Conservation (phyloP, 257 asterid species). For the Plectranthus barbatus region DNA sequence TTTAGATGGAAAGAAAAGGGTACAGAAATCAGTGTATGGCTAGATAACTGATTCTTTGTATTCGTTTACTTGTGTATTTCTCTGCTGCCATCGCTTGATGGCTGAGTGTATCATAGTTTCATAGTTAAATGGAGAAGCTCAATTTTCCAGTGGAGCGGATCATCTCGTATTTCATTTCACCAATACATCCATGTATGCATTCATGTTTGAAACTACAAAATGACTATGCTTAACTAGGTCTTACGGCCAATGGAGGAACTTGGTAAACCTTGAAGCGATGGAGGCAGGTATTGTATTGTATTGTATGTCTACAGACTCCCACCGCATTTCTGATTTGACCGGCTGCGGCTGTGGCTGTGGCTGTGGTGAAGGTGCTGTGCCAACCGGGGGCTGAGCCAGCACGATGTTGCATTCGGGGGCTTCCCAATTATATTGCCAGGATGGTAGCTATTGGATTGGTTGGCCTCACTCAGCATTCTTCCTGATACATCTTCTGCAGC, state of each 20-base stretch:
- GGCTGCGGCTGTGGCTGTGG: too few species aligned
- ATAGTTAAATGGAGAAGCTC: conserved; percentile 5
- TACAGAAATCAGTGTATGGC: conserved; percentile 19
- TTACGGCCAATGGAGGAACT: conserved; percentile 66
- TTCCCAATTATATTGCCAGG: conserved; percentile 75
- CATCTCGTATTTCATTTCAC: neutral
- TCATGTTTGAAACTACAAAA: too few species aligned
- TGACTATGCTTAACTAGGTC: too few species aligned
- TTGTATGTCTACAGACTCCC: too few species aligned
- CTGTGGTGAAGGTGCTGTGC: too few species aligned
- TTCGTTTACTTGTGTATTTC: conserved; percentile 19
- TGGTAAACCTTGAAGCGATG: conserved; percentile 57
- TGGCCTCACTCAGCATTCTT: conserved; percentile 56
- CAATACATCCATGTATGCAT: too few species aligned
- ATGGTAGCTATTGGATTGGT: conserved; percentile 70
- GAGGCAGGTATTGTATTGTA: conserved; percentile 63
- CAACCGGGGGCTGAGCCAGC: conserved; percentile 67
- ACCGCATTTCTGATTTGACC: too few species aligned
- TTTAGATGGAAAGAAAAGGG: conserved; percentile 12
- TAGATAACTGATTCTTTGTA: conserved; percentile 34
- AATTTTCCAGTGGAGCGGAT: neutral
- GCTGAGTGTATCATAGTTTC: conserved; percentile 29
- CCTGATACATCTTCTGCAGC: too few species aligned
- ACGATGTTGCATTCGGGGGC: conserved; percentile 77
- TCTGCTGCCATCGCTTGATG: conserved; percentile 28